These are phyloP conservation scores for Prototheca wickerhamii DNA, from an alignment of 163 green algal species.

Conservation along the genomic window DNA sequence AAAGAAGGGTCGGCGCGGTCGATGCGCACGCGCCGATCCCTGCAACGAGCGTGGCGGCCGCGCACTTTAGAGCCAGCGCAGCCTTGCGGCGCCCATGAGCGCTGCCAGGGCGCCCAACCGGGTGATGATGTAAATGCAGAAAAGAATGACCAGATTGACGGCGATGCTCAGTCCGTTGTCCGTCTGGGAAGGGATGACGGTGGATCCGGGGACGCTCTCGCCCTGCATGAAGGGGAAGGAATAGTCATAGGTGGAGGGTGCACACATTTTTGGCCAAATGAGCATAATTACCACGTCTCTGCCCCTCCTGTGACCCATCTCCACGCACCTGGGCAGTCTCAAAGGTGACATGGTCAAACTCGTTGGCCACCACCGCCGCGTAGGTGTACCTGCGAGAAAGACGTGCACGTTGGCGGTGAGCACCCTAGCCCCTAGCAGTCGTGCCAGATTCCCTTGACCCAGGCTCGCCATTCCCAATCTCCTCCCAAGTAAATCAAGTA, in stretches of 20 bases:
- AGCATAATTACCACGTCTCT: no score
- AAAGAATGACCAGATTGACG: constrained; percentile 22
- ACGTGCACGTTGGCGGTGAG: neutral
- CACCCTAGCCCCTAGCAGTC: neutral
- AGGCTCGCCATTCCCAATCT: constrained; percentile 1
- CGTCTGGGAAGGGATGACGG: constrained; percentile 4
- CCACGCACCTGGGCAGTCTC: neutral
- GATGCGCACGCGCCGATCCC: no score
- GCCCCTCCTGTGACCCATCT: no score
- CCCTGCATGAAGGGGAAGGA: no score
- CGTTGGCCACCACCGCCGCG: constrained; percentile 5
- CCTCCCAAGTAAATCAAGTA: no score
- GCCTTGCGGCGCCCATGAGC: neutral
- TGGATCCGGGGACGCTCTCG: neutral
- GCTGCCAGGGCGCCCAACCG: constrained; percentile 11
- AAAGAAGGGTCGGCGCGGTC: no score
- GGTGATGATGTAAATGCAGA: constrained; percentile 22
- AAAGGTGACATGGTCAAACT: constrained; percentile 11
- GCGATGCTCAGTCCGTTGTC: constrained; percentile 25
- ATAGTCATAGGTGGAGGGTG: no score
- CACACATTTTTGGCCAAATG: no score
- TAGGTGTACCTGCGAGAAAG: neutral
- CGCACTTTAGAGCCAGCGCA: neutral
- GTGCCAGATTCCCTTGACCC: neutral
- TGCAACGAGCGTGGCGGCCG: no score